Evolutionary conservation across 2,329 filamentous ascomycete species (phyloP), one percentile per base, ranked within the genome.

Genomic region (Ophiostoma quercus): DNA sequence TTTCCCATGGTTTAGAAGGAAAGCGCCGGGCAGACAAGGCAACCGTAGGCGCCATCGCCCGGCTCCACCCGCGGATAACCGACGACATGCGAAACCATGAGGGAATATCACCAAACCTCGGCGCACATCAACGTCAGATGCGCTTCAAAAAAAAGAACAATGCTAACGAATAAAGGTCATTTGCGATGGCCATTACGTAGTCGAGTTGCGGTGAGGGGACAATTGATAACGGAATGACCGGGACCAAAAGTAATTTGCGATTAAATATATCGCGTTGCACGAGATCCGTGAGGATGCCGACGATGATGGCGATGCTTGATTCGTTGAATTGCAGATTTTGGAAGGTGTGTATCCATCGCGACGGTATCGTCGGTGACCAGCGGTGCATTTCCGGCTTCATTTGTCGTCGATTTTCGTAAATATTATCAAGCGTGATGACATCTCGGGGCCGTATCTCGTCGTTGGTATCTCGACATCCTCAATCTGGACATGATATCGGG

Each of bases 51-150:
- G 25, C 34, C 19, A 65, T 22, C 62, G 66, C 41, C 66, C 68
- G 66, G 34, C 57, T 37, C 66, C 65, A 71, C 6, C 66, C 70
- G 70, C 25, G 3, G 54, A 22, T 71, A 71, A 60, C 70, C 70
- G 70, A 60, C 60, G 62, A 22, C 62, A 39, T 41, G 62, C 62
- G 62, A 65, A 65, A 65, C 62, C 62, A 65, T 65, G 67, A 65
- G 62, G 54, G 67, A 67, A 70, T 66, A 70, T 51, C 57, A 41
- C 11, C 60, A 25, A 22, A 22, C 9, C 22, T 16, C 9, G 34
- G 62, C 12, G 57, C 1, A 19, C 34, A 39, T 57, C 22, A 11
- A 25, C n/a, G 51, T 29, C 51, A 25, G 51, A 25, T 22, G 22
- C 51, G 3, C 9, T 57, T 22, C 7, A 2, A 12, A 22, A 22